A percentile compares a stretch with the other conserved stretches of the same genome.
Conservation (phyloP, 2,329 filamentous ascomycete genomes). For the Cordyceps militaris region DNA sequence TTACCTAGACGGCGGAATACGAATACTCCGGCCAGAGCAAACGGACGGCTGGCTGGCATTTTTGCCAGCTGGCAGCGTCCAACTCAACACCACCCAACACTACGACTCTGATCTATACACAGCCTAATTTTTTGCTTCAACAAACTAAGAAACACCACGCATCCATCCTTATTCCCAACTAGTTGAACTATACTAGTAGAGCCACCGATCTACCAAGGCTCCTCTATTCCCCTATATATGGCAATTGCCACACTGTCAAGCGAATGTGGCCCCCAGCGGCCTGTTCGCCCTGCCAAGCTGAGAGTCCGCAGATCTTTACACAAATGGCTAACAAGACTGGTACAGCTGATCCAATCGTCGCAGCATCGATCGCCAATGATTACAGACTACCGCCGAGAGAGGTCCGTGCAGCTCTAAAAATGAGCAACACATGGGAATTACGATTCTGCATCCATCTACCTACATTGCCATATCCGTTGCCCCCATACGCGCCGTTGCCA, state of each 20-base stretch:
- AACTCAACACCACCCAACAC: not conserved
- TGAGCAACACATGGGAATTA: too few relatives aligned
- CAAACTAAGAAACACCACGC: not conserved
- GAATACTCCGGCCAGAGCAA: not conserved
- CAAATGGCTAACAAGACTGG: not conserved
- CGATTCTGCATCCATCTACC: not conserved
- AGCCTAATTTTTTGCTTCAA: not conserved
- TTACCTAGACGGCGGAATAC: not conserved
- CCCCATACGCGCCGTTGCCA: not conserved
- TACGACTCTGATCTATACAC: not conserved
- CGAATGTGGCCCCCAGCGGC: not conserved
- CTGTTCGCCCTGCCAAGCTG: not conserved
- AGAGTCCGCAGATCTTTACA: not conserved
- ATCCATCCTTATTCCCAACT: not conserved
- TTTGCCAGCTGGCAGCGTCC: not conserved
- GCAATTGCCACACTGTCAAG: not conserved
- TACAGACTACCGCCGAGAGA: not conserved
- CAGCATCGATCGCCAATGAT: not conserved
- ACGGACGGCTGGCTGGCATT: not conserved
- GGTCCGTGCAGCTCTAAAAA: not conserved
- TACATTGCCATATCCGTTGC: not conserved
- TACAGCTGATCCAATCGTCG: not conserved
- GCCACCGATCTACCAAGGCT: not conserved
- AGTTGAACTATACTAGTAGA: not conserved
- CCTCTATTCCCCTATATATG: not conserved